Conservation (phyloP, 164 flowering plant species). For the Nymphaea thermarum region DNA sequence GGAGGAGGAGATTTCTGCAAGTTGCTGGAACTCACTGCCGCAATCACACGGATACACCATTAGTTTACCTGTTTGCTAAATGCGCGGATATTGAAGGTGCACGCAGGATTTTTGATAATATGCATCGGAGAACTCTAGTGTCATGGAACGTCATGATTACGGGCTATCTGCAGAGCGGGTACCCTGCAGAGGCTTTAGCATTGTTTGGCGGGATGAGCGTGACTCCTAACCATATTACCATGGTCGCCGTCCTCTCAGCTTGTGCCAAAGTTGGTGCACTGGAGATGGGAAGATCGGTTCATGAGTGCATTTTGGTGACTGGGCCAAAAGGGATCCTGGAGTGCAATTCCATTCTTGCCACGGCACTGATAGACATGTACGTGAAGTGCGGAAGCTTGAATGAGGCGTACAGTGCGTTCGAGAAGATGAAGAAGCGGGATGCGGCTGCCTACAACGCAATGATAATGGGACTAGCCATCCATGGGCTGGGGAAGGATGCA, state of each 20-base stretch:
- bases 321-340: constrained; percentile 27
- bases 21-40: background rate
- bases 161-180: constrained; percentile 42
- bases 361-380: constrained; percentile 65
- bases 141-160: constrained; percentile 53
- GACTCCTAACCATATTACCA: constrained; percentile 58
- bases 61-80: constrained; percentile 48
- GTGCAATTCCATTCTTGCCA: constrained; percentile 33
- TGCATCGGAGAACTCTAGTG: constrained; percentile 27
- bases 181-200: constrained; percentile 33
- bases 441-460: constrained; percentile 51
- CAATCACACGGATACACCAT: constrained; percentile 20
- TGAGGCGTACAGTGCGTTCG: constrained; percentile 31
- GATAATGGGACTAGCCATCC: constrained; percentile 59
- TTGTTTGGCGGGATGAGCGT: constrained; percentile 25
- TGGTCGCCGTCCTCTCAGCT: constrained; percentile 60
- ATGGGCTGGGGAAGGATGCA: constrained; percentile 48
- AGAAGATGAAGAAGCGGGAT: constrained; percentile 28
- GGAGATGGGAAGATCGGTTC: constrained; percentile 44
- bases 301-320: constrained; percentile 22
- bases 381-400: constrained; percentile 48
- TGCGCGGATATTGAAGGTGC: constrained; percentile 34
- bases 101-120: constrained; percentile 30
- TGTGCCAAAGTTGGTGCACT: constrained; percentile 59
- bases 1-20: constrained; percentile 21